Base-by-base conservation (phyloP, 2,329 filamentous ascomycete genomes). In the Neurospora sp. region DNA sequence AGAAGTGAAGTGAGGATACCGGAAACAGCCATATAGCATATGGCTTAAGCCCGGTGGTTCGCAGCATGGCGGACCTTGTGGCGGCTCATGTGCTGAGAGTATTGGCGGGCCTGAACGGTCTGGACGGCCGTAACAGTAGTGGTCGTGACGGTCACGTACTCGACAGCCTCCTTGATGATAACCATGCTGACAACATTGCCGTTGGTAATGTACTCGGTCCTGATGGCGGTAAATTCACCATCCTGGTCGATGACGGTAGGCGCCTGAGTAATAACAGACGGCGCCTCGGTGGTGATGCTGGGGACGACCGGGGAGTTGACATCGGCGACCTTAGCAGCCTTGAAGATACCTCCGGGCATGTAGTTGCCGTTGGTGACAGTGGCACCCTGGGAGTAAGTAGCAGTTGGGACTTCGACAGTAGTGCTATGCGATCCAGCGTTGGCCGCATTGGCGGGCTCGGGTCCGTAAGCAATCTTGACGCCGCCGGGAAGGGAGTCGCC, bases 401-500 rank as follows among this genome's bases (percentile, higher is more conserved):
- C 76, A 4, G 74, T 76, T 13, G 79, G 77, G n/a, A 76, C 70
- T 2, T 74, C 69, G 11, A 76, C 70, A 23, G 73, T 71, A 43
- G 69, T 73, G 68, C 71, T 71, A 73, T 74, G 46, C 71, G 66
- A 33, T 33, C 71, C 39, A 52, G 69, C 6, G 38, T 72, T 19
- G 42, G 68, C 68, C 68, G 38, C 67, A 43, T 69, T 15, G 7
- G 77, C 78, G n/a, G 76, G 75, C 7, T 58, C 74, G 5, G 78
- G 77, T 13, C 77, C 77, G 71, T 75, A 75, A 66, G 79, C 77
- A 71, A 91, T 83, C 6, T 78, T 72, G 23, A 88, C 80, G 71
- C 86, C 84, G 62, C 93, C 92, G 5, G 93, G 93, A 23, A 97
- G 85, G 62, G 70, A 69, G 2, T 84, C 82, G 13, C 82, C 78